Base-by-base conservation (phyloP, 176 grass and related monocot genomes). In the Dactylis glomerata region DNA sequence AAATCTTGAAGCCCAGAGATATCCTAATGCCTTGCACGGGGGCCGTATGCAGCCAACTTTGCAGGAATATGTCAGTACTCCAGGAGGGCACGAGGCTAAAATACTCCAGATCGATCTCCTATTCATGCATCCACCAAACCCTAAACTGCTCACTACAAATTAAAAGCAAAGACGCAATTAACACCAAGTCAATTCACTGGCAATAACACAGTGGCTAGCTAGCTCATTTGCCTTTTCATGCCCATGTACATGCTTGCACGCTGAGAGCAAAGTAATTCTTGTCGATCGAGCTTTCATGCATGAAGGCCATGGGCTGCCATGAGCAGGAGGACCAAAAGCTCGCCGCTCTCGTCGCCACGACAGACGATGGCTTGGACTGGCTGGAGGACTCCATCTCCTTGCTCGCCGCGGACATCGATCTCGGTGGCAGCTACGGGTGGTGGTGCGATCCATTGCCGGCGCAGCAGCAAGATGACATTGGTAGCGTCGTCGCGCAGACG, bases 341-440 rank as follows among this genome's bases (percentile, higher is more conserved):
- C 42, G 62, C 51, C 52, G 62, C 51, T 42, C 63, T 73, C 73
- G 2, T 73, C 55, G 4, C 83, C 6, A 44, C 78, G 2, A 73
- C 11, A 44, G 64, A 31, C 78, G 72, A 45, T 51, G 85, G 69
- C 61, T 38, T 87, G 10, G 69, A 84, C 27, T 91, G 89, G 89
- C 50, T 91, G 4, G 89, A 91, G 24, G 81, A 87, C 10, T 81
- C 85, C 81, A 87, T 91, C 68, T 87, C 89, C 61, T 84, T 91
- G 51, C 89, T 91, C 51, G 64, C 69, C 23, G 76, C 49, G 2
- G 89, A 87, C 11, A 77, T 81, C 10, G 89, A 91, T 30, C 78
- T 84, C 76, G 51, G 8, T 72, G 61, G 51, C 55, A 42, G 55
- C 76, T 85, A 85, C 1, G 89, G 32, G 9, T 91, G 85, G 89